A percentile compares a stretch with the other conserved stretches of the same genome.
Evolutionary conservation across 345 rosid species (phyloP).

Genomic region (Chamaenerion angustifolium): DNA sequence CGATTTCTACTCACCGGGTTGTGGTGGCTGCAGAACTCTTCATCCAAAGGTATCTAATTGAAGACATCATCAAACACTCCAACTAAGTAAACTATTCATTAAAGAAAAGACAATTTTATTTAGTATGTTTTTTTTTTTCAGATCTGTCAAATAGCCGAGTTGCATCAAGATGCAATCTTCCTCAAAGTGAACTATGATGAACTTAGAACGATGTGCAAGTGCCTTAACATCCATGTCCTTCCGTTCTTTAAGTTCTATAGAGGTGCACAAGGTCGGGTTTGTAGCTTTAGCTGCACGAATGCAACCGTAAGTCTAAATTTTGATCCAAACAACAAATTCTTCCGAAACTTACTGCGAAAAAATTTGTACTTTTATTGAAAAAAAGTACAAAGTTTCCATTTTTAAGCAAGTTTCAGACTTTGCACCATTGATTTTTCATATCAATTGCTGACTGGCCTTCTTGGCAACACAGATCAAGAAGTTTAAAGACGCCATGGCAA

Average conservation of each 20-base stretch:
- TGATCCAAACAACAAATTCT: too few relatives aligned
- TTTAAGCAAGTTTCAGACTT: too few relatives aligned
- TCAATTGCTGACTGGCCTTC: neutral
- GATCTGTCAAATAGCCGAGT: slow-evolving; percentile 73
- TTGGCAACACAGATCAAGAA: slow-evolving; percentile 39
- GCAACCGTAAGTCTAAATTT: slow-evolving; percentile 29
- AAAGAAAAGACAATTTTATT: neutral
- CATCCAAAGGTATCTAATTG: slow-evolving; percentile 47
- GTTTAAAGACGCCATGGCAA: slow-evolving; percentile 50
- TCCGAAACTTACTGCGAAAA: too few relatives aligned
- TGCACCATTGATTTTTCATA: too few relatives aligned
- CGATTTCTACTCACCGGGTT: slow-evolving; percentile 66
- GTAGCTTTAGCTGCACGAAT: slow-evolving; percentile 72
- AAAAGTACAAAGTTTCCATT: too few relatives aligned
- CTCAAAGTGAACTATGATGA: slow-evolving; percentile 66
- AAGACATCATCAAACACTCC: neutral
- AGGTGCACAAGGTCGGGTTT: slow-evolving; percentile 50
- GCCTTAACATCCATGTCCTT: slow-evolving; percentile 52
- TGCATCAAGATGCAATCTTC: slow-evolving; percentile 40
- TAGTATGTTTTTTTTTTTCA: slow-evolving; percentile 12
- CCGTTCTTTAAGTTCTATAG: slow-evolving; percentile 74
- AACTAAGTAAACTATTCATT: neutral
- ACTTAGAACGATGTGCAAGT: slow-evolving; percentile 43
- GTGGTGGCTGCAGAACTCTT: slow-evolving; percentile 78
- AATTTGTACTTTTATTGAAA: neutral